phyloP scores from a whole-genome alignment of 164 flowering plant species.

The Akebia trifoliata region DNA sequence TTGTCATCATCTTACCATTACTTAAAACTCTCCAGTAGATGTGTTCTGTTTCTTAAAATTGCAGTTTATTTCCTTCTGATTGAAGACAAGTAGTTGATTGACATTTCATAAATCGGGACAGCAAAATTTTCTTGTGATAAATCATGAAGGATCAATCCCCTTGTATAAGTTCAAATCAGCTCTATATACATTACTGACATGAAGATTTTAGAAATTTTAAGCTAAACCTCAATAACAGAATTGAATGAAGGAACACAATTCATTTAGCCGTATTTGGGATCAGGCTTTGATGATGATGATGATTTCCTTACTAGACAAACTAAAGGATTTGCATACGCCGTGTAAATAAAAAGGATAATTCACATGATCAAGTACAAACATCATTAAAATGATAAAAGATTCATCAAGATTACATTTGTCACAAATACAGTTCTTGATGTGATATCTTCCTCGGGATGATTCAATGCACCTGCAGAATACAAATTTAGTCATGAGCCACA shows the following conservation, averaged over 20 bases:
- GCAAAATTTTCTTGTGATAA: background rate
- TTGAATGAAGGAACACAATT: too few species aligned
- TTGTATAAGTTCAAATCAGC: background rate
- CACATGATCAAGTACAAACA: too few species aligned
- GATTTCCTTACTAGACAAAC: too few species aligned
- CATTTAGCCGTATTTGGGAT: too few species aligned
- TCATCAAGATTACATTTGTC: slow-evolving; percentile 31
- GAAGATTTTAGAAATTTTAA: too few species aligned
- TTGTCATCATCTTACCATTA: too few species aligned
- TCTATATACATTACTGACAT: too few species aligned
- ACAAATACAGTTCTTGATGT: slow-evolving; percentile 35
- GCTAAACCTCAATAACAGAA: too few species aligned
- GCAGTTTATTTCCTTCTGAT: background rate
- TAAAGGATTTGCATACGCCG: background rate
- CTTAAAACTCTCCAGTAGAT: too few species aligned
- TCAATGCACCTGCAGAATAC: slow-evolving; percentile 29
- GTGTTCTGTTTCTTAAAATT: too few species aligned
- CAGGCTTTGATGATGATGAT: too few species aligned
- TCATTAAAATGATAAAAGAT: background rate
- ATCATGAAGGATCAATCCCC: background rate
- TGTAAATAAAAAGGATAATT: background rate
- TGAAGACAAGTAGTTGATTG: background rate
- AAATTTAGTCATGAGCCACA: background rate
- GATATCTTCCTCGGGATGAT: slow-evolving; percentile 24
- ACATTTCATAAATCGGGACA: background rate